These are phyloP conservation scores for Piper longum DNA, from an alignment of 164 flowering plant species.

Conservation along the genomic window DNA sequence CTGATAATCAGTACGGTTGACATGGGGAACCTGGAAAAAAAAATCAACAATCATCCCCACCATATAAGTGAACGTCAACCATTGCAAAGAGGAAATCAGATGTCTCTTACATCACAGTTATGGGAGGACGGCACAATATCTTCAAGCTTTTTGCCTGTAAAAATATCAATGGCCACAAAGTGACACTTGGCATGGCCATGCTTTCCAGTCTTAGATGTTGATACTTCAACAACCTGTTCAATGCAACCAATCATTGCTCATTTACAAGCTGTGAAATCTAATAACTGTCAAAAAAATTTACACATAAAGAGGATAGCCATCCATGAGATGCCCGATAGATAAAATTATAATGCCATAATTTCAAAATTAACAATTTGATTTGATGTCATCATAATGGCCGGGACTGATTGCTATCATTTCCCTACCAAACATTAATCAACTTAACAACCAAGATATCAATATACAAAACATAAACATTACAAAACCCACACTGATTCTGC, in stretches of 20 bases:
- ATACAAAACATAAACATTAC: no score
- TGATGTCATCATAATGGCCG: no score
- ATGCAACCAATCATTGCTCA: not conserved
- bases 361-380: no score
- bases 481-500: no score
- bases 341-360: no score
- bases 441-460: no score
- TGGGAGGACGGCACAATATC: conserved; percentile 28
- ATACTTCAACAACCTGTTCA: conserved; percentile 30
- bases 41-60: not conserved
- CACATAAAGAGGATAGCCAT: not conserved
- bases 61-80: not conserved
- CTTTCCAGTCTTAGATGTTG: conserved; percentile 41
- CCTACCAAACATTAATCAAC: no score
- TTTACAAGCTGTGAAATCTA: not conserved
- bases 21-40: conserved; percentile 32
- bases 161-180: conserved; percentile 40
- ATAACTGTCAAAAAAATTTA: not conserved
- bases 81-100: not conserved
- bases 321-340: not conserved
- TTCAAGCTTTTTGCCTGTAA: conserved; percentile 24
- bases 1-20: conserved; percentile 40
- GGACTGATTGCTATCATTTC: no score
- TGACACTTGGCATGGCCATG: conserved; percentile 51
- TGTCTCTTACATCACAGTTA: conserved; percentile 14